Conservation (phyloP, 257 asterid species). For the Solanum sejunctum region DNA sequence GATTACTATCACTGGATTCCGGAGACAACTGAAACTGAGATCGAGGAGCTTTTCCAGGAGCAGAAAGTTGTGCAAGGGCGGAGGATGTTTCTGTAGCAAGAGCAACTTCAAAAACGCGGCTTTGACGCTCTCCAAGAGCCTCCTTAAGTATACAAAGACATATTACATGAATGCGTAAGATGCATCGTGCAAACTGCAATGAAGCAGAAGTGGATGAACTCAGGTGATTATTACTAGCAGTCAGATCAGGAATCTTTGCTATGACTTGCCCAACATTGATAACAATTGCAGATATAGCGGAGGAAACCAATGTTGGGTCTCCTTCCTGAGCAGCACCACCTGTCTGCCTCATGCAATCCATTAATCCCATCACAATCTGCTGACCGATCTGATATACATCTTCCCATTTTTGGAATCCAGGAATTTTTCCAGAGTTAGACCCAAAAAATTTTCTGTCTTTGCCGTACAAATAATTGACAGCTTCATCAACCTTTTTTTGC, state of each 20-base stretch:
- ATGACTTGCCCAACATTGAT: conserved; percentile 60
- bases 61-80: conserved; percentile 53
- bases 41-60: conserved; percentile 73
- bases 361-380: conserved; percentile 67
- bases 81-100: conserved; percentile 86
- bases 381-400: conserved; percentile 70
- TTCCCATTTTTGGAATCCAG: conserved; percentile 58
- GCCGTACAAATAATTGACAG: conserved; percentile 43
- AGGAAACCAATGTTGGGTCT: conserved; percentile 86
- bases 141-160: conserved; percentile 86
- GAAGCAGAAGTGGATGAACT: conserved; percentile 48
- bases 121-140: conserved; percentile 98
- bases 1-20: conserved; percentile 50
- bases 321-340: conserved; percentile 99
- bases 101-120: conserved; percentile 96
- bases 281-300: conserved; percentile 86
- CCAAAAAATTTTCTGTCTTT: conserved; percentile 71
- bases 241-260: conserved; percentile 67
- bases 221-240: conserved; percentile 34
- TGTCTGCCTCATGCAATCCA: conserved; percentile 98
- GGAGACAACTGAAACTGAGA: conserved; percentile 64
- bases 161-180: conserved; percentile 65
- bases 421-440: conserved; percentile 37
- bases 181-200: conserved; percentile 50
- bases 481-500: conserved; percentile 72